phyloP scores from a whole-genome alignment of 305 asterid species.

The Withania somnifera region DNA sequence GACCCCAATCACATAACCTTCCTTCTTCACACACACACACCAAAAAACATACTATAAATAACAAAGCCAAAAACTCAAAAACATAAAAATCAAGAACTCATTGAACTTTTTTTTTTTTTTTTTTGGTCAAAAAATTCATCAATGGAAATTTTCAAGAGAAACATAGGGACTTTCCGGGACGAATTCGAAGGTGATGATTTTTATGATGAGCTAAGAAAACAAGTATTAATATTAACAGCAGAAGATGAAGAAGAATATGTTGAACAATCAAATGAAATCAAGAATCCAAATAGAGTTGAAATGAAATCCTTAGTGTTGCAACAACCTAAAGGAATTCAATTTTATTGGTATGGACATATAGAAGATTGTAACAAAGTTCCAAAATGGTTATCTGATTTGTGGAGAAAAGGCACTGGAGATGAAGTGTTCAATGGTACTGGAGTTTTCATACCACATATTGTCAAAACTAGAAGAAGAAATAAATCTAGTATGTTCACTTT shows the following conservation, averaged over 20 bases:
- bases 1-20: conserved; percentile 11
- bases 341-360: conserved; percentile 36
- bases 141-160: conserved; percentile 1
- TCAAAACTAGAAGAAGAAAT: conserved; percentile 25
- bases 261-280: conserved; percentile 1
- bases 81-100: not conserved
- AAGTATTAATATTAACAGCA: conserved; percentile 13
- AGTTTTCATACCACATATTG: conserved; percentile 64
- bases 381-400: conserved; percentile 31
- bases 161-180: not conserved
- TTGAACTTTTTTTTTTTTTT: too few relatives aligned
- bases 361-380: conserved; percentile 25
- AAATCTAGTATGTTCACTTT: conserved; percentile 30
- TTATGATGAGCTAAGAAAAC: conserved; percentile 26
- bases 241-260: conserved; percentile 20
- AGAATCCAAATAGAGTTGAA: not conserved
- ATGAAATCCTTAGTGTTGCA: not conserved
- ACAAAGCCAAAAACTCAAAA: not conserved
- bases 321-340: conserved; percentile 23
- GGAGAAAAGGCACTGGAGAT: conserved; percentile 39
- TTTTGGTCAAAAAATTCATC: not conserved
- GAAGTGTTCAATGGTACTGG: conserved; percentile 44
- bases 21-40: not conserved
- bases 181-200: conserved; percentile 22
- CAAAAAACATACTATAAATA: conserved; percentile 3